Conservation (phyloP, 306 rosid genomes). For the Citrullus mucosospermus region DNA sequence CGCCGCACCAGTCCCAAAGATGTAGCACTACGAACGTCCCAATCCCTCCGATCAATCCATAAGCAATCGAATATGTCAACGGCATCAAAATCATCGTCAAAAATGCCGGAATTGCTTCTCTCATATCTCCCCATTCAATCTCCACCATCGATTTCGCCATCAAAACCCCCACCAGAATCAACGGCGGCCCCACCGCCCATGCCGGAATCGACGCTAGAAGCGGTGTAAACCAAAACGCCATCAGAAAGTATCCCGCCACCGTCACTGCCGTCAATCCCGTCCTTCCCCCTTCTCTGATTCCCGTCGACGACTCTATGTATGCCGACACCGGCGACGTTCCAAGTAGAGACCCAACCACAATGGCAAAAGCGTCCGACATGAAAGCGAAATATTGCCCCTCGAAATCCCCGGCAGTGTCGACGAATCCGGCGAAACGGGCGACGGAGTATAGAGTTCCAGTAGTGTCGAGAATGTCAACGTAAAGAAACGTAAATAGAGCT, state of each 20-base stretch:
- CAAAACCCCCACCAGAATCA: constrained; percentile 82
- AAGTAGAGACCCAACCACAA: constrained; percentile 65
- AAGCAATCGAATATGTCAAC: constrained; percentile 77
- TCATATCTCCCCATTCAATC: constrained; percentile 84
- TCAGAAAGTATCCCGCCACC: constrained; percentile 51
- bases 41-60: constrained; percentile 83
- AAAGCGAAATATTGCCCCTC: constrained; percentile 93
- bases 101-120: constrained; percentile 83
- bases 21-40: constrained; percentile 55
- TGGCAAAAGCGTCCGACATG: constrained; percentile 90
- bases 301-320: constrained; percentile 78
- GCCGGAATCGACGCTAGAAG: constrained; percentile 86
- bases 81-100: constrained; percentile 73
- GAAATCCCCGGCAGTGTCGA: constrained; percentile 50
- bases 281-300: constrained; percentile 78
- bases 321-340: constrained; percentile 91
- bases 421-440: constrained; percentile 86
- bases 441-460: constrained; percentile 79
- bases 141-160: constrained; percentile 91
- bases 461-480: constrained; percentile 78
- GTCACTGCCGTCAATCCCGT: constrained; percentile 94
- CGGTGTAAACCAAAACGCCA: constrained; percentile 87
- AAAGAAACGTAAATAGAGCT: constrained; percentile 58
- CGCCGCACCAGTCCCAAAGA: constrained; percentile 53
- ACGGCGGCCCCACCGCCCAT: constrained; percentile 98